phyloP scores from a whole-genome alignment of 352 stramenopile genomes.

The Pythium sp. region DNA sequence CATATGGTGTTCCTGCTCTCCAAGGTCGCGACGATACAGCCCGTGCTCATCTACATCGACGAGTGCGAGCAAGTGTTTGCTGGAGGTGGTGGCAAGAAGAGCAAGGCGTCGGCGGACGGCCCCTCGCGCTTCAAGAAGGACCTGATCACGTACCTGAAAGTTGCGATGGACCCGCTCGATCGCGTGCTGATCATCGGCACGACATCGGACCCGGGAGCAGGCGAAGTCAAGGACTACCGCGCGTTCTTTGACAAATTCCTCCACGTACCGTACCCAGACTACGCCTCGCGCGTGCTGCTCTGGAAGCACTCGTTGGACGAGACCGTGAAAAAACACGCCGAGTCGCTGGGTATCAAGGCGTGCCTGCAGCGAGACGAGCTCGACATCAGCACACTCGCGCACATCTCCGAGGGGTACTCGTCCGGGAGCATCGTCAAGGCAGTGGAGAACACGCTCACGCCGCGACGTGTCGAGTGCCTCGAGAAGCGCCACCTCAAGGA shows the following conservation, averaged over 20 bases:
- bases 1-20: constrained; percentile 94
- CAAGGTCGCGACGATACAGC: constrained; percentile 79
- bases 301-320: constrained; percentile 82
- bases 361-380: constrained; percentile 42
- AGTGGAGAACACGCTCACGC: constrained; percentile 79
- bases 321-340: constrained; percentile 39
- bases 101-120: constrained; percentile 71
- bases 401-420: constrained; percentile 91
- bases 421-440: constrained; percentile 78
- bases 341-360: constrained; percentile 25
- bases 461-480: constrained; percentile 70
- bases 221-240: constrained; percentile 86
- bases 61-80: constrained; percentile 90
- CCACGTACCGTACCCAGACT: constrained; percentile 91
- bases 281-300: constrained; percentile 85
- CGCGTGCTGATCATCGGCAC: constrained; percentile 91
- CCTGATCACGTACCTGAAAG: constrained; percentile 91
- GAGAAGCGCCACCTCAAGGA: constrained; percentile 77
- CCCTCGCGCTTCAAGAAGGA: constrained; percentile 92
- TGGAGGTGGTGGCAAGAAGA: constrained; percentile 69
- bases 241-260: constrained; percentile 92
- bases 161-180: constrained; percentile 82
- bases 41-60: constrained; percentile 94
- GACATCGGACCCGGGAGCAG: constrained; percentile 77
- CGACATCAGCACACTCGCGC: constrained; percentile 86